Conservation (phyloP, 2,329 filamentous ascomycete genomes). For the Xylariaceae sp. region DNA sequence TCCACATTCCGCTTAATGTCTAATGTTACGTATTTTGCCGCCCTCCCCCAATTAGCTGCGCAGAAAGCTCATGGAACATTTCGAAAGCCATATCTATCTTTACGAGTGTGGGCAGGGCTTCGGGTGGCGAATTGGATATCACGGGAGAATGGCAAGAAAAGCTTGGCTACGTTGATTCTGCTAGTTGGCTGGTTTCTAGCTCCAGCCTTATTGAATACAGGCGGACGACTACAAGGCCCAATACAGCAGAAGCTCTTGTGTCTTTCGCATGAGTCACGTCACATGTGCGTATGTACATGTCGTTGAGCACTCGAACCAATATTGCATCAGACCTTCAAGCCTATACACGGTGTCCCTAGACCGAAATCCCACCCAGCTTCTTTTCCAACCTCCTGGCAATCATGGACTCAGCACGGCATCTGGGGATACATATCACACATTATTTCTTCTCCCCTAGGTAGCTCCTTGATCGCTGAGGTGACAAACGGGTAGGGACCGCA, state of each 20-base stretch:
- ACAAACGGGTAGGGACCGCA: background rate
- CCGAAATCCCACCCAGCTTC: no score
- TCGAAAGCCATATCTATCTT: constrained; percentile 23
- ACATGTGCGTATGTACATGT: constrained; percentile 1
- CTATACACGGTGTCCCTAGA: no score
- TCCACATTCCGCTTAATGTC: constrained; percentile 33
- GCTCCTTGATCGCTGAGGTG: background rate
- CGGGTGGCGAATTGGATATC: constrained; percentile 31
- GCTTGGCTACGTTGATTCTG: constrained; percentile 22
- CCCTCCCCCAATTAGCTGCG: constrained; percentile 27
- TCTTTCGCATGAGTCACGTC: constrained; percentile 3
- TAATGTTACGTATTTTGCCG: constrained; percentile 34
- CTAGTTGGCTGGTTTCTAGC: constrained; percentile 16
- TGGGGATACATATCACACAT: background rate
- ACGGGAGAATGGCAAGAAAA: constrained; percentile 21
- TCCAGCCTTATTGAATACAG: constrained; percentile 22
- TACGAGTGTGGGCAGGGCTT: constrained; percentile 23
- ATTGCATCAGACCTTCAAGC: background rate
- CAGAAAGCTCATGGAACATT: constrained; percentile 25
- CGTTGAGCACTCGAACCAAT: background rate
- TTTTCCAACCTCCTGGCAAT: no score
- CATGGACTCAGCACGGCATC: no score
- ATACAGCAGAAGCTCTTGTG: constrained; percentile 16
- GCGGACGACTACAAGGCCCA: constrained; percentile 14
- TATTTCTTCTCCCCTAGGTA: background rate